phyloP scores from a whole-genome alignment of 805 yeast genomes.

The Sugiyamaella smithiae region DNA sequence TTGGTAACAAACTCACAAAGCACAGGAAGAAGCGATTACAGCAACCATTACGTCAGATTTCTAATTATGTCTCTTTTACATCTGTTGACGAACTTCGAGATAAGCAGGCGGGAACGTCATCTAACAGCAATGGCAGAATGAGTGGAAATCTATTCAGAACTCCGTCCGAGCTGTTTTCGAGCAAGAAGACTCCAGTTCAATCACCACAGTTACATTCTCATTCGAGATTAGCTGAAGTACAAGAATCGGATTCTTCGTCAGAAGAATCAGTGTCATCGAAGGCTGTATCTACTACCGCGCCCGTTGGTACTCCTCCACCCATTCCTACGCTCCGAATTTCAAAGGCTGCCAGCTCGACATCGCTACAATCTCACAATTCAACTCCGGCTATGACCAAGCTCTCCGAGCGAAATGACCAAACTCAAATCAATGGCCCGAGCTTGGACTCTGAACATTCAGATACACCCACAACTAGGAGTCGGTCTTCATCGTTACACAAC shows the following conservation, averaged over 20 bases:
- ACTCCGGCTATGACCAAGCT: not conserved
- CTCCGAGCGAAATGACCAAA: not conserved
- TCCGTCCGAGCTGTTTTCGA: not conserved
- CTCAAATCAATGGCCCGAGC: not conserved
- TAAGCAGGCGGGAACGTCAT: not conserved
- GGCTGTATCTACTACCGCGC: not conserved
- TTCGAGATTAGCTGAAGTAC: not conserved
- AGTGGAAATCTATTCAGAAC: not conserved
- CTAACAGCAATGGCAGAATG: not conserved
- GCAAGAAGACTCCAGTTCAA: not conserved
- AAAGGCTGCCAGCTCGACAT: not conserved
- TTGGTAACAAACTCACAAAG: conserved; percentile 68
- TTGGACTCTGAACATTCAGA: not conserved
- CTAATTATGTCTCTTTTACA: conserved; percentile 36
- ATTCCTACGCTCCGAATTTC: not conserved
- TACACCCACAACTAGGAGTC: conserved; percentile 2
- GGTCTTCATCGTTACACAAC: conserved; percentile 5
- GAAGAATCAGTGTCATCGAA: not conserved
- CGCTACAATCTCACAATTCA: not conserved
- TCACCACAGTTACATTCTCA: no score
- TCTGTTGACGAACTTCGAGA: conserved; percentile 26
- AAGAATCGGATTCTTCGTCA: not conserved
- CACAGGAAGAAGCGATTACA: conserved; percentile 19
- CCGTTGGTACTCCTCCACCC: not conserved
- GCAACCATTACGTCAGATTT: conserved; percentile 33